These are phyloP conservation scores for Neonectria neomacrospora DNA, from an alignment of 2,329 filamentous ascomycete genomes.

Conservation along the genomic window DNA sequence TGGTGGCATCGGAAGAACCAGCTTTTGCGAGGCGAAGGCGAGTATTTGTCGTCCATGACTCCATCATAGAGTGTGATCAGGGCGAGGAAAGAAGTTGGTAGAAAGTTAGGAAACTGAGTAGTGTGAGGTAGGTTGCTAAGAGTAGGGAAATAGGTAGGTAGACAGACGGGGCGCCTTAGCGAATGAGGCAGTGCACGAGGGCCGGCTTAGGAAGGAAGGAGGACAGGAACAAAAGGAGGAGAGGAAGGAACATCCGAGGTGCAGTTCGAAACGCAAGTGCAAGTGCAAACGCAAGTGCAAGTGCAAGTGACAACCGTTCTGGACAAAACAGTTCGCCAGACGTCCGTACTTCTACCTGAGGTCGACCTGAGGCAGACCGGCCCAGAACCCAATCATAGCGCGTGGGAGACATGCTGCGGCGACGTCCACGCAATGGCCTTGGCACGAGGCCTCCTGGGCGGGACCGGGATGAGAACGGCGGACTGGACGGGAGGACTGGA, in stretches of 20 bases:
- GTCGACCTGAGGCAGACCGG: slow-evolving; percentile 4
- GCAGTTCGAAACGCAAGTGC: slow-evolving; percentile 2
- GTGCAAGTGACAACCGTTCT: slow-evolving; percentile 12
- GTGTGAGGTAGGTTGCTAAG: neutral
- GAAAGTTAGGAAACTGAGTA: neutral
- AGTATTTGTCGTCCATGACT: neutral
- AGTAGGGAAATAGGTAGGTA: slow-evolving; percentile 3
- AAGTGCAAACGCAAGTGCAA: slow-evolving; percentile 18
- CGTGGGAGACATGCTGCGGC: slow-evolving; percentile 26
- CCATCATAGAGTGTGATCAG: neutral
- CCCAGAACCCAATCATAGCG: slow-evolving; percentile 29
- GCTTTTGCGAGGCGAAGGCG: neutral
- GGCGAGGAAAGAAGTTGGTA: neutral
- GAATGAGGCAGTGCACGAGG: slow-evolving; percentile 24
- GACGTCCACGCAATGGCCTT: slow-evolving; percentile 21
- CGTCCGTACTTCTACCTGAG: neutral
- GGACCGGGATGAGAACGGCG: neutral
- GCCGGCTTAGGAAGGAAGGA: neutral
- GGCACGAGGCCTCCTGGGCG: slow-evolving; percentile 19
- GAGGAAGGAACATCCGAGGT: slow-evolving; percentile 12
- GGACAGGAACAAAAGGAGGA: neutral
- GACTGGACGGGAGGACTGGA: neutral
- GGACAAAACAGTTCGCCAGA: neutral
- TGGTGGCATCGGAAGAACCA: neutral
- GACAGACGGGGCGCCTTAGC: slow-evolving; percentile 9